These are phyloP conservation scores for Curvularia verruculosa DNA, from an alignment of 2,329 filamentous ascomycete species.

Conservation along the genomic window DNA sequence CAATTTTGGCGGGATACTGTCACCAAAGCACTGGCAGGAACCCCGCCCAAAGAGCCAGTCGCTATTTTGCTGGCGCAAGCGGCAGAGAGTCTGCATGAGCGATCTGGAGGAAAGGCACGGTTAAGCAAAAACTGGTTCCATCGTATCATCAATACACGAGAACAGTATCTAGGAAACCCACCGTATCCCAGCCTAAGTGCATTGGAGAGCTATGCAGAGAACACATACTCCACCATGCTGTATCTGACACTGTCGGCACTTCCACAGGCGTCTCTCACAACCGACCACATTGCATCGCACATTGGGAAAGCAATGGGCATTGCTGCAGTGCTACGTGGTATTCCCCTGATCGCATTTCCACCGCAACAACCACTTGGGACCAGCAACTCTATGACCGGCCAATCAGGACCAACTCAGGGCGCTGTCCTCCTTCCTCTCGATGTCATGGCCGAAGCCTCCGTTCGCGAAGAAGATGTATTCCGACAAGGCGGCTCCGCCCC, in stretches of 20 bases:
- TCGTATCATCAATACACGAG: constrained; percentile 79
- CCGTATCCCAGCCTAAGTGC: constrained; percentile 76
- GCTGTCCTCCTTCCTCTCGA: constrained; percentile 84
- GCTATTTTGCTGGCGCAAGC: constrained; percentile 81
- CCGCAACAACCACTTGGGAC: constrained; percentile 63
- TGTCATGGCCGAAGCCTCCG: constrained; percentile 79
- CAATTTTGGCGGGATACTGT: constrained; percentile 95
- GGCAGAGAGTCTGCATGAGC: constrained; percentile 62
- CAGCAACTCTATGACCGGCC: constrained; percentile 38
- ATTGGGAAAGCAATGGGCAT: constrained; percentile 95
- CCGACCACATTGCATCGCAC: constrained; percentile 92
- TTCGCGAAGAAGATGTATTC: constrained; percentile 89
- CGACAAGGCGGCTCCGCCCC: constrained; percentile 77
- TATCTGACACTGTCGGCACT: constrained; percentile 84
- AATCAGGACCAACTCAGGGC: constrained; percentile 60
- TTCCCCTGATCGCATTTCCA: constrained; percentile 86
- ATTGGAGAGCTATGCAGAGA: constrained; percentile 89
- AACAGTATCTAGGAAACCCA: constrained; percentile 81
- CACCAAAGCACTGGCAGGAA: constrained; percentile 74
- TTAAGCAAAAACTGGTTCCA: constrained; percentile 64
- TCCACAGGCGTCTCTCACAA: constrained; percentile 78
- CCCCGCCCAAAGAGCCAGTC: constrained; percentile 87
- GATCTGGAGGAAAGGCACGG: constrained; percentile 55
- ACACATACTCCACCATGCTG: constrained; percentile 90
- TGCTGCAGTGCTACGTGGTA: constrained; percentile 79